These are phyloP conservation scores for Colletotrichum coccodes DNA, from an alignment of 2,329 filamentous ascomycete genomes.

Conservation along the genomic window DNA sequence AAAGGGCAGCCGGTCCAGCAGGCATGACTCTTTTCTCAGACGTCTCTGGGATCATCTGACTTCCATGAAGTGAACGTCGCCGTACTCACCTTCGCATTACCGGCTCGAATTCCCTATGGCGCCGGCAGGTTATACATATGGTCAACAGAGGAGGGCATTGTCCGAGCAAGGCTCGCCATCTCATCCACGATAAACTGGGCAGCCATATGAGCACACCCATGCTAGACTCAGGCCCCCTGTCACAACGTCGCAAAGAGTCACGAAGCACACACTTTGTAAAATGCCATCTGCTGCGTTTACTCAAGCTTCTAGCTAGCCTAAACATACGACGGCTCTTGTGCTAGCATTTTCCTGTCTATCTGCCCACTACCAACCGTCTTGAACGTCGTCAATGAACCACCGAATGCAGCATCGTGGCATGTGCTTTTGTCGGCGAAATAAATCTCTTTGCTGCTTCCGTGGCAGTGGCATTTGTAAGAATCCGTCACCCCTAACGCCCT, in stretches of 20 bases:
- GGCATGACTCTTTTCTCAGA: not conserved
- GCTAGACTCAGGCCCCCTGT: not conserved
- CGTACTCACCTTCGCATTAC: not conserved
- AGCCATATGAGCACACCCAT: not conserved
- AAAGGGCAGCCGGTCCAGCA: not conserved
- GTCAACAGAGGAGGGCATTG: not conserved
- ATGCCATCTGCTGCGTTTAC: not conserved
- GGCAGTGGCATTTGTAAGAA: not conserved
- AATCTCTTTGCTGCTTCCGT: not conserved
- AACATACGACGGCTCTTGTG: not conserved
- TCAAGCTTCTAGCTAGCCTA: not conserved
- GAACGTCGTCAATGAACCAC: not conserved
- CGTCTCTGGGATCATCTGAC: not conserved
- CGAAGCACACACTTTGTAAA: not conserved
- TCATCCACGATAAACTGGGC: not conserved
- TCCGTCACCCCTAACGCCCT: conserved; percentile 25
- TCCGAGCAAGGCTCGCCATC: not conserved
- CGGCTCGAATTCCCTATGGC: no score
- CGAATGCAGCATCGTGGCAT: not conserved
- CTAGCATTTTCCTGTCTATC: not conserved
- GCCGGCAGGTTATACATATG: no score
- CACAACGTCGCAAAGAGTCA: not conserved
- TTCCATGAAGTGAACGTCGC: not conserved
- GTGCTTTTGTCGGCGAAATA: not conserved
- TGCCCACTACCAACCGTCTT: not conserved